phyloP scores from a whole-genome alignment of 305 asterid species.

The Solanum aculeatissimum region DNA sequence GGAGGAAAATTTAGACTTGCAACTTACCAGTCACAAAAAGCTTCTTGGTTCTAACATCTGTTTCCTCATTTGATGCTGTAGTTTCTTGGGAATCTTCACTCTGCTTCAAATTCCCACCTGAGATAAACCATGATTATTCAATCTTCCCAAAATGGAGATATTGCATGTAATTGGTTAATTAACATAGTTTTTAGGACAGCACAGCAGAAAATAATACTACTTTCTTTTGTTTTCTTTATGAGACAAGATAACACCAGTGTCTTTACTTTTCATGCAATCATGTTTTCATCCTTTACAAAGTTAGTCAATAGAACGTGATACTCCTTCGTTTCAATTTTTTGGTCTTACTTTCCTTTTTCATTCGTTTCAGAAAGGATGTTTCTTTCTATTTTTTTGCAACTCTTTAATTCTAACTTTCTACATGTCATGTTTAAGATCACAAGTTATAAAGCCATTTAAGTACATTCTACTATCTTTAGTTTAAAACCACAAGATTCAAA shows the following conservation, averaged over 20 bases:
- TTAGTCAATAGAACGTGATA: not conserved
- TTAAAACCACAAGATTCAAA: not conserved
- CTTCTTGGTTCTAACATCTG: constrained; percentile 63
- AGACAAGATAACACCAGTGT: not conserved
- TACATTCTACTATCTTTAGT: not conserved
- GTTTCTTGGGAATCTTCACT: constrained; percentile 19
- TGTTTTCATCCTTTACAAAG: not conserved
- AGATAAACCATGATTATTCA: not conserved
- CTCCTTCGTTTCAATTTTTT: not conserved
- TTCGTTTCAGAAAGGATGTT: not conserved
- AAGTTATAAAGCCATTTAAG: not conserved
- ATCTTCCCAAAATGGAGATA: not conserved
- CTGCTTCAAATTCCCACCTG: constrained; percentile 26
- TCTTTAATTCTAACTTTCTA: not conserved
- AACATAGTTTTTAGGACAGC: not conserved
- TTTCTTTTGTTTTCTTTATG: not conserved
- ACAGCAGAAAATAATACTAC: not conserved
- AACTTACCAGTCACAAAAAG: constrained; percentile 77
- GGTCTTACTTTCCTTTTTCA: not conserved
- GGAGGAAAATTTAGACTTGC: not conserved
- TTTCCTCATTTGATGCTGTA: constrained; percentile 24
- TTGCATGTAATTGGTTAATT: not conserved
- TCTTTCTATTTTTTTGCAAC: not conserved
- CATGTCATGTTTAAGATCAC: not conserved
- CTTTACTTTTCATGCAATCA: not conserved